A percentile compares a stretch with the other conserved stretches of the same genome.
phyloP scores from a whole-genome alignment of 2,329 filamentous ascomycete species.

The Xylariales sp. region DNA sequence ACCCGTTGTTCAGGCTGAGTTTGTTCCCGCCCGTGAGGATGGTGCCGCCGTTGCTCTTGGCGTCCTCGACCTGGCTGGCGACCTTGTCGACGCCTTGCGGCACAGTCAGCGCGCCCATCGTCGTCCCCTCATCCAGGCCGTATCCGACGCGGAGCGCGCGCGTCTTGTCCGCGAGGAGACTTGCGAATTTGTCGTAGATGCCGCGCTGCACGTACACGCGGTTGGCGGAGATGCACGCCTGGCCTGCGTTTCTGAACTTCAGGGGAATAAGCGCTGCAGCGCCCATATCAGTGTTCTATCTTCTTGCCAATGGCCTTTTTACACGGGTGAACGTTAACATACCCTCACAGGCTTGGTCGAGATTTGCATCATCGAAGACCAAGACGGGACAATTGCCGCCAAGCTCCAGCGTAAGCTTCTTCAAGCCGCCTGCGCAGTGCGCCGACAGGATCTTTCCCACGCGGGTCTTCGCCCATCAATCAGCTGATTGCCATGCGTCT shows the following conservation, averaged over 20 bases:
- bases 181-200: constrained; percentile 71
- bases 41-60: constrained; percentile 70
- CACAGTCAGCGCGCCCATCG: constrained; percentile 71
- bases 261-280: constrained; percentile 48
- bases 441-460: constrained; percentile 76
- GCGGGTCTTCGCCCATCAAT: constrained; percentile 60
- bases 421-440: constrained; percentile 72
- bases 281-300: neutral
- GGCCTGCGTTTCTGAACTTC: constrained; percentile 66
- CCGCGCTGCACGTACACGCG: constrained; percentile 72
- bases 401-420: constrained; percentile 76
- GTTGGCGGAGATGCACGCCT: constrained; percentile 74
- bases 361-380: constrained; percentile 74
- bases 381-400: constrained; percentile 78
- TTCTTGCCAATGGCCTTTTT: neutral
- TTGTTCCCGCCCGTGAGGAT: constrained; percentile 70
- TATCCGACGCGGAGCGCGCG: constrained; percentile 70
- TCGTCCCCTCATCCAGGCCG: constrained; percentile 64
- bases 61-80: constrained; percentile 71
- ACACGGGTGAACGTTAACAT: neutral
- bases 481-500: neutral
- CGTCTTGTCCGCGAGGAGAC: constrained; percentile 64
- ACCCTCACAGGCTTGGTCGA: constrained; percentile 69
- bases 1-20: constrained; percentile 57
- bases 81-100: constrained; percentile 67